Evolutionary conservation across 352 stramenopile species (phyloP).

Genomic region (Pythium phragmitis): DNA sequence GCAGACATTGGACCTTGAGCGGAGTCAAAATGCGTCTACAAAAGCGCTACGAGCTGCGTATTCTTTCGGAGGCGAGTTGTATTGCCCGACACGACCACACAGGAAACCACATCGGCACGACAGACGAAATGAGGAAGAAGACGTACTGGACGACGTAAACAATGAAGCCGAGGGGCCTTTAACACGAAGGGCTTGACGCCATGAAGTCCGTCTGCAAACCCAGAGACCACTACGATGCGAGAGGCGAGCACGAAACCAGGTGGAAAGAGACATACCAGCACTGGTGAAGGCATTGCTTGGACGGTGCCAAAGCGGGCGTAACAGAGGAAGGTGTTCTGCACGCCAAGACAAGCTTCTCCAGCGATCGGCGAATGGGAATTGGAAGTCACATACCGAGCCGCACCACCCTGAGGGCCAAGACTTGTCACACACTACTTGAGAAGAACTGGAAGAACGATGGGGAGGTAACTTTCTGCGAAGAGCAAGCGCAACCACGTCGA

Average conservation of each 20-base stretch:
- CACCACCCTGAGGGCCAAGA: not conserved
- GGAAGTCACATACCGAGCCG: constrained; percentile 5
- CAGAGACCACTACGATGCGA: not conserved
- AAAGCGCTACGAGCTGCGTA: not conserved
- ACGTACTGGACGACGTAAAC: not conserved
- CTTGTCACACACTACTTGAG: constrained; percentile 5
- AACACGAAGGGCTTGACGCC: not conserved
- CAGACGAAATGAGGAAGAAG: not conserved
- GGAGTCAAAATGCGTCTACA: not conserved
- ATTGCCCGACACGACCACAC: not conserved
- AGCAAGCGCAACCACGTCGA: not conserved
- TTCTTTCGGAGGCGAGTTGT: not conserved
- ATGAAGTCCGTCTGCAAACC: not conserved
- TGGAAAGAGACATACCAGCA: constrained; percentile 7
- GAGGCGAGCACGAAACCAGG: not conserved
- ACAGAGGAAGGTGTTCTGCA: not conserved
- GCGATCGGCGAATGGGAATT: not conserved
- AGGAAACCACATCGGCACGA: too few relatives aligned
- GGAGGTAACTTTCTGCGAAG: not conserved
- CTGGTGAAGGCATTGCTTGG: not conserved
- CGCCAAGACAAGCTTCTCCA: constrained; percentile 1
- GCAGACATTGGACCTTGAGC: not conserved
- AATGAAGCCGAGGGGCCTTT: not conserved
- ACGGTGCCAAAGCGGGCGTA: too few relatives aligned
- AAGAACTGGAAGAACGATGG: not conserved